phyloP scores from a whole-genome alignment of 208 protist species.

The Willaertia magna region DNA sequence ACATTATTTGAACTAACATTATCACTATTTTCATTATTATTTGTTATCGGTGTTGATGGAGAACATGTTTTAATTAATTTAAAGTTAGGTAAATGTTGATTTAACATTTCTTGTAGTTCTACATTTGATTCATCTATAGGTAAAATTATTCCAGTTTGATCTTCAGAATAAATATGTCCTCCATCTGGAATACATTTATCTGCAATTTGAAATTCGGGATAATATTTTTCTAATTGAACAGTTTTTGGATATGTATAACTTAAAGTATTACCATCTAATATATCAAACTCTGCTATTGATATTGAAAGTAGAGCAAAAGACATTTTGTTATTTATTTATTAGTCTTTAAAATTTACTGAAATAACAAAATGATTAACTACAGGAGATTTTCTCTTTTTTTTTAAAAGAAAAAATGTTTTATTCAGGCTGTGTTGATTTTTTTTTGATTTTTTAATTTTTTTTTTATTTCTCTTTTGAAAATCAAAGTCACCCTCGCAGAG shows the following conservation, averaged over 20 bases:
- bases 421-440: too few relatives aligned
- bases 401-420: too few relatives aligned
- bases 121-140: background rate
- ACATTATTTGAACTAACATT: background rate
- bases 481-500: too few relatives aligned
- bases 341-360: too few relatives aligned
- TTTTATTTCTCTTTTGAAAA: too few relatives aligned
- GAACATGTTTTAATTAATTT: background rate
- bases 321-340: too few relatives aligned
- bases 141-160: background rate
- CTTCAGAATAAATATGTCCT: background rate
- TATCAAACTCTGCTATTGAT: constrained; percentile 6
- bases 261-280: background rate
- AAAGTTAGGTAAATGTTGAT: background rate
- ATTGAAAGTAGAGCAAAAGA: background rate
- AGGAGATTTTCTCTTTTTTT: too few relatives aligned
- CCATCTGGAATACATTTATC: background rate
- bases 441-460: too few relatives aligned
- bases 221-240: background rate
- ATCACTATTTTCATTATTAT: background rate
- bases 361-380: too few relatives aligned
- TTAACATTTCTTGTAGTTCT: background rate
- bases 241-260: background rate
- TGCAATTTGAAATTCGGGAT: background rate
- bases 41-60: background rate